Conservation (phyloP, 139 green algal species). For the Micractinium conductrix region DNA sequence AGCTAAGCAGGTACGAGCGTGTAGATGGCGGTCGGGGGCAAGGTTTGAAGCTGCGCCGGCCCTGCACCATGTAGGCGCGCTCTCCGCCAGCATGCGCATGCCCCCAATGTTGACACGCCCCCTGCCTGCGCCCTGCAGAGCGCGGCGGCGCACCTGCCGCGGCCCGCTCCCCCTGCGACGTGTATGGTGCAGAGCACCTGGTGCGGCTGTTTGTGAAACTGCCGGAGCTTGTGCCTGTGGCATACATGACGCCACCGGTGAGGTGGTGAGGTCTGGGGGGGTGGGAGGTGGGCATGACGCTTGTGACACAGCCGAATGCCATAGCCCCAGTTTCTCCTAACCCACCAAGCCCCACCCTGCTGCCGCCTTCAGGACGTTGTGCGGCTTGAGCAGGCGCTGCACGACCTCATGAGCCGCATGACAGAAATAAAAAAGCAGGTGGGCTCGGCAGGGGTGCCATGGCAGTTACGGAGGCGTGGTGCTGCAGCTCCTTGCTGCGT, state of each 20-base stretch:
- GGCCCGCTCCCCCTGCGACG: conserved; percentile 51
- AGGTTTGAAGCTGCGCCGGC: no score
- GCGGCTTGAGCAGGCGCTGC: conserved; percentile 35
- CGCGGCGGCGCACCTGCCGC: conserved; percentile 33
- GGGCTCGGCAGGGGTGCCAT: no score
- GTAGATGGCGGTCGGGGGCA: no score
- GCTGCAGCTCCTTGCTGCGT: no score
- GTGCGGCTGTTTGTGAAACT: conserved; percentile 89
- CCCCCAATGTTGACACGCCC: no score
- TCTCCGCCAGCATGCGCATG: no score
- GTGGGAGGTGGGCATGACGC: no score
- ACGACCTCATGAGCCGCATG: conserved; percentile 39
- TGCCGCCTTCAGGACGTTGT: conserved; percentile 29
- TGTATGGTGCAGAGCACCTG: conserved; percentile 92
- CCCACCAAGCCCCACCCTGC: background rate
- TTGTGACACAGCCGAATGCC: no score
- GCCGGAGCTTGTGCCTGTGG: conserved; percentile 76
- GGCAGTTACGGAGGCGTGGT: no score
- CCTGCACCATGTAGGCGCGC: no score
- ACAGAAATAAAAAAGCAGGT: conserved; percentile 22
- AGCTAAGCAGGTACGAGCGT: no score
- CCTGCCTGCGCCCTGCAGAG: conserved; percentile 38
- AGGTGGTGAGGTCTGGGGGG: no score
- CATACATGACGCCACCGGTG: conserved; percentile 37
- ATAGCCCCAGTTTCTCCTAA: background rate